Evolutionary conservation across 176 grass and related monocot species (phyloP).

Genomic region (Aechmea fasciata): DNA sequence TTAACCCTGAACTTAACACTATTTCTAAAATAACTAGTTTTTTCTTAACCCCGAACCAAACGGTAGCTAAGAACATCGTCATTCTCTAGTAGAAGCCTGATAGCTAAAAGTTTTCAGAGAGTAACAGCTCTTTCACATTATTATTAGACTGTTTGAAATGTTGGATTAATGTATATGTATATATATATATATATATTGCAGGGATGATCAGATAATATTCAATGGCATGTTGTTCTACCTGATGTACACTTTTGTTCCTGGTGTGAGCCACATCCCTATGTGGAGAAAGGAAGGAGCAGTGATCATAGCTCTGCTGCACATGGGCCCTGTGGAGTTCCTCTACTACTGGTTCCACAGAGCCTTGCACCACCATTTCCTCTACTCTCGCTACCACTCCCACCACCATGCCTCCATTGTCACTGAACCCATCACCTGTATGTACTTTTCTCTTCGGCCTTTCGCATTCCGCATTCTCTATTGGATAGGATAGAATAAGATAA

Average conservation of each 20-base stretch:
- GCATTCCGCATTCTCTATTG: too few relatives aligned
- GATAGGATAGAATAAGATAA: too few relatives aligned
- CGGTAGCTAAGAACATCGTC: too few relatives aligned
- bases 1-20: too few relatives aligned
- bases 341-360: constrained; percentile 96
- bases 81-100: too few relatives aligned
- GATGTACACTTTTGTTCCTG: constrained; percentile 5
- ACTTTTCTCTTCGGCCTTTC: background rate
- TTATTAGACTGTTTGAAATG: too few relatives aligned
- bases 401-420: constrained; percentile 91
- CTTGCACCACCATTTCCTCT: constrained; percentile 89
- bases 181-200: constrained; percentile 6
- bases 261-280: constrained; percentile 28
- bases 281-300: constrained; percentile 54
- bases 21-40: too few relatives aligned
- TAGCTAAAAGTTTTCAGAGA: too few relatives aligned
- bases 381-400: constrained; percentile 89
- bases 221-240: constrained; percentile 44
- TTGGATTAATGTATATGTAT: too few relatives aligned
- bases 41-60: too few relatives aligned
- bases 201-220: constrained; percentile 89
- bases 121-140: too few relatives aligned
- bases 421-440: constrained; percentile 81
- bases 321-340: constrained; percentile 79
- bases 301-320: constrained; percentile 37